These are phyloP conservation scores for Lactarius akahatsu DNA, from an alignment of 768 basidiomycete species.

Conservation along the genomic window DNA sequence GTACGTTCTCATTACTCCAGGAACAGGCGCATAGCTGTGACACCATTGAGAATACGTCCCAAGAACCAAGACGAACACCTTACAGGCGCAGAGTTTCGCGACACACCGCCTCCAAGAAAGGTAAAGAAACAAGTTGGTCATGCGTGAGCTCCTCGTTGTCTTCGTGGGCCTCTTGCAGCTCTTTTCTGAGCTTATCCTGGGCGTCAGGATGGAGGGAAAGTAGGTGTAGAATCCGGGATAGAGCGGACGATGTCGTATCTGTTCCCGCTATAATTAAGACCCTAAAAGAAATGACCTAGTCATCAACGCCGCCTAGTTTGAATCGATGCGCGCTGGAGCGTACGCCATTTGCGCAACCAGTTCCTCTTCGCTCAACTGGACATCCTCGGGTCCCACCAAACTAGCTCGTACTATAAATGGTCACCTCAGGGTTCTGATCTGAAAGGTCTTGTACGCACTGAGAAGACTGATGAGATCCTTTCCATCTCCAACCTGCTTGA, in stretches of 20 bases:
- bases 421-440: slow-evolving; percentile 5
- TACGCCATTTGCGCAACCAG: slow-evolving; percentile 39
- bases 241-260: slow-evolving; percentile 35
- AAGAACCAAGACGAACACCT: slow-evolving; percentile 11
- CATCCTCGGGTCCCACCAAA: slow-evolving; percentile 36
- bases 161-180: slow-evolving; percentile 11
- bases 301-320: not conserved
- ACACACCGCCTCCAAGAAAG: slow-evolving; percentile 40
- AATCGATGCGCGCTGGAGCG: not conserved
- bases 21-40: not conserved
- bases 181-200: too few relatives aligned
- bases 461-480: slow-evolving; percentile 50
- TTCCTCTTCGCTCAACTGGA: slow-evolving; percentile 38
- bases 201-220: slow-evolving; percentile 30
- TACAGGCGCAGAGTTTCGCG: slow-evolving; percentile 28
- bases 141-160: slow-evolving; percentile 34
- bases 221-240: slow-evolving; percentile 29
- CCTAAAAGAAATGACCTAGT: slow-evolving; percentile 15
- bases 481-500: slow-evolving; percentile 38
- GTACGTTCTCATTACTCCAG: not conserved
- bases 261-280: slow-evolving; percentile 32
- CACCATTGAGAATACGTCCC: not conserved
- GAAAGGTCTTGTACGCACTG: slow-evolving; percentile 36
- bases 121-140: slow-evolving; percentile 36
- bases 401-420: slow-evolving; percentile 41